Conservation (phyloP, 148 eudicot species). For the Dianthus caryophyllus region DNA sequence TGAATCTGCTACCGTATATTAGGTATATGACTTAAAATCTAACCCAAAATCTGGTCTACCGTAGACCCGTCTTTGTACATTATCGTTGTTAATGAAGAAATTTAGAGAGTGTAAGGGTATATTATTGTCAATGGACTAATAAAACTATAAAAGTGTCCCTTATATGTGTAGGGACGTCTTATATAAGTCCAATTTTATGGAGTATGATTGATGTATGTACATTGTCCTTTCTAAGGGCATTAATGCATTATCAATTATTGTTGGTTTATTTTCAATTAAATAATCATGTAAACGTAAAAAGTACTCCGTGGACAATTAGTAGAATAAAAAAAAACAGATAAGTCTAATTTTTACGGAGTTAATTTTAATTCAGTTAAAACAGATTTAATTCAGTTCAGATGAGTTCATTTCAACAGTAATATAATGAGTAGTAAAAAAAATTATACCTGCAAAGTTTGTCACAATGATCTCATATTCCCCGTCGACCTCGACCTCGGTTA, state of each 20-base stretch:
- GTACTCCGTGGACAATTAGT: neutral
- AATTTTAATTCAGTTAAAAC: too few relatives aligned
- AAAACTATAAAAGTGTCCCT: too few relatives aligned
- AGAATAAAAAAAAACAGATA: neutral
- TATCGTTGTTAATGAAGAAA: neutral
- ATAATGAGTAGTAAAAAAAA: neutral
- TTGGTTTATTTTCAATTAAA: neutral
- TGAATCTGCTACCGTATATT: too few relatives aligned
- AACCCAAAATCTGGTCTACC: neutral
- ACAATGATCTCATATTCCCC: constrained; percentile 83
- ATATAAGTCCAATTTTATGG: constrained; percentile 2
- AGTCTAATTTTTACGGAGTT: too few relatives aligned
- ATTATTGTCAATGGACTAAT: neutral
- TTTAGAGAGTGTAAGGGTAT: neutral
- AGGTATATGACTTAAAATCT: too few relatives aligned
- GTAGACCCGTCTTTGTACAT: neutral
- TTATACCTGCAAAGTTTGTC: constrained; percentile 82
- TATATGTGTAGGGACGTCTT: constrained; percentile 4
- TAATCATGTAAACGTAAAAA: neutral
- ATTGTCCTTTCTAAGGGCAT: neutral
- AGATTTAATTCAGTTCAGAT: too few relatives aligned
- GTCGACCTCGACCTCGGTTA: constrained; percentile 77
- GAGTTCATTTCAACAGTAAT: too few relatives aligned
- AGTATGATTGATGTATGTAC: neutral
- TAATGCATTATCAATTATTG: neutral